A percentile compares a stretch with the other conserved stretches of the same genome.
Evolutionary conservation across 352 stramenopile genomes (phyloP).

Genomic region (Phytopythium montanum): DNA sequence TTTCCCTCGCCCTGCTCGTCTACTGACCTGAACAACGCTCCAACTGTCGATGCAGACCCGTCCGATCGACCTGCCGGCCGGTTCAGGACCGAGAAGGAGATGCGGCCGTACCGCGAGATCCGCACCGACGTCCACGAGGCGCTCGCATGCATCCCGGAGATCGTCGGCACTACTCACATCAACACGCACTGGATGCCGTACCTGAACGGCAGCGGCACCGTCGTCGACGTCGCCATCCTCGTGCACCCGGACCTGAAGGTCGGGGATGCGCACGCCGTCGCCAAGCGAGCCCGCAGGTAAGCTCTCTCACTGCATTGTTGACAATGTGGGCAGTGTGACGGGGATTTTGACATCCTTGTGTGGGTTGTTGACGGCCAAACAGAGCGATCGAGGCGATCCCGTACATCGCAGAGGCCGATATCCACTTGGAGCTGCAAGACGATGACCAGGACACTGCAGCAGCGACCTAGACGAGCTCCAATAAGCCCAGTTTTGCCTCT

Average conservation of each 20-base stretch:
- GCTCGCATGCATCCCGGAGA: conserved; percentile 60
- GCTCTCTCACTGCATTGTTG: neutral
- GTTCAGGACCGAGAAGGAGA: conserved; percentile 35
- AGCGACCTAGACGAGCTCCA: neutral
- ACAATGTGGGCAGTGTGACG: neutral
- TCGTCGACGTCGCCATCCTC: conserved; percentile 78
- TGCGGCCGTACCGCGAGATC: conserved; percentile 77
- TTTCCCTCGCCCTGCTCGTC: neutral
- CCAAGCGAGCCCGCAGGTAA: conserved; percentile 69
- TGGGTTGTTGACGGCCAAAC: neutral
- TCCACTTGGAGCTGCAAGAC: conserved; percentile 79
- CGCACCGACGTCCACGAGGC: conserved; percentile 61
- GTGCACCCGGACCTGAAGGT: conserved; percentile 75
- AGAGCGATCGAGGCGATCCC: conserved; percentile 78
- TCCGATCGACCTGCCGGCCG: neutral
- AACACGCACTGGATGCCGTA: conserved; percentile 80
- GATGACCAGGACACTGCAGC: conserved; percentile 27
- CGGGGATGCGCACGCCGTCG: conserved; percentile 63
- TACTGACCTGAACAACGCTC: neutral
- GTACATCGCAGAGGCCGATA: conserved; percentile 77
- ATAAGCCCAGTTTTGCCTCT: neutral
- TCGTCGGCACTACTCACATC: conserved; percentile 71
- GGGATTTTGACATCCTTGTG: neutral
- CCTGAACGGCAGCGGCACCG: conserved; percentile 50
- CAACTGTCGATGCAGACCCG: neutral